Percentiles rank a stretch among this genome's conserved stretches.
phyloP scores from a whole-genome alignment of 176 grass and related monocot genomes.

The Coix lacrymajobi region DNA sequence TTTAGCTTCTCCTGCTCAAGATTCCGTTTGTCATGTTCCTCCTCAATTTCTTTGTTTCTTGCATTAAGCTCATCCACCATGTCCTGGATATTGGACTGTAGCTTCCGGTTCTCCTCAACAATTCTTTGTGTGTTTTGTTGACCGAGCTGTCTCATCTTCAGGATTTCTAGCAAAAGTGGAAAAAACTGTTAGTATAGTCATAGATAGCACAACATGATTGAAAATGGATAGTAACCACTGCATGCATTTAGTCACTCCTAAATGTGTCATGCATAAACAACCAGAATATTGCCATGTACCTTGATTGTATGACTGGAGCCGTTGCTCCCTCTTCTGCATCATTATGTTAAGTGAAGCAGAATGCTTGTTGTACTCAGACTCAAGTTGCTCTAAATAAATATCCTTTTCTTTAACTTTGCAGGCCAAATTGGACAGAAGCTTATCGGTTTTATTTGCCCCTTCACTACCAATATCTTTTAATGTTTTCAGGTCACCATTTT shows the following conservation, averaged over 20 bases:
- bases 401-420: conserved; percentile 39
- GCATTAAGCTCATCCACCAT: conserved; percentile 58
- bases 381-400: conserved; percentile 29
- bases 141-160: conserved; percentile 58
- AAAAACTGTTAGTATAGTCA: not conserved
- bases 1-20: conserved; percentile 53
- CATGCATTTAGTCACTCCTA: not conserved
- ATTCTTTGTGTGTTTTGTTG: conserved; percentile 47
- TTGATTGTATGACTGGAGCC: conserved; percentile 35
- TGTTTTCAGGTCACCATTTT: conserved; percentile 53
- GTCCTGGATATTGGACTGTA: conserved; percentile 40
- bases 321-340: conserved; percentile 43
- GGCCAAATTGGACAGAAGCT: conserved; percentile 41
- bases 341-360: conserved; percentile 24
- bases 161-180: conserved; percentile 44
- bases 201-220: not conserved
- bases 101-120: conserved; percentile 53
- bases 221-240: not conserved
- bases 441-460: conserved; percentile 34
- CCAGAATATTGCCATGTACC: conserved; percentile 13
- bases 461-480: conserved; percentile 29
- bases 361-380: conserved; percentile 33
- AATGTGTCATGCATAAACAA: conserved; percentile 4
- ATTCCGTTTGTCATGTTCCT: conserved; percentile 45
- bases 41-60: conserved; percentile 43